Evolutionary conservation across 2,329 filamentous ascomycete genomes (phyloP).

Genomic region (Colletotrichum godetiae): DNA sequence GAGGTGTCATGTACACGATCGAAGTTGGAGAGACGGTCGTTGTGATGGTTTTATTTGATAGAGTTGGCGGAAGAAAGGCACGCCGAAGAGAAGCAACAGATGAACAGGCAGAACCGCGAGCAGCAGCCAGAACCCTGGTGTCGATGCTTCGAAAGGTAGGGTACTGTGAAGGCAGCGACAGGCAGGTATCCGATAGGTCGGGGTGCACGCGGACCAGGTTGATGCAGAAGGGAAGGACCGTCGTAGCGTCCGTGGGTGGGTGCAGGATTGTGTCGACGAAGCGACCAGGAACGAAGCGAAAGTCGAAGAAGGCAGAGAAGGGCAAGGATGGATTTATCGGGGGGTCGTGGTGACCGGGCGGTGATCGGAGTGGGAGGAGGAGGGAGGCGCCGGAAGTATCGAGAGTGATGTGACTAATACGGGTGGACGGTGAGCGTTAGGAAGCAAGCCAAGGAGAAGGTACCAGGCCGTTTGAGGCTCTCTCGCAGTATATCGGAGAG

Average conservation of each 20-base stretch:
- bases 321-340: neutral
- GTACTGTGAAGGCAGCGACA: constrained; percentile 38
- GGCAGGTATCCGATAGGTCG: constrained; percentile 47
- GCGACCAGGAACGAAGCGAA: neutral
- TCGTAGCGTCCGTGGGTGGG: constrained; percentile 28
- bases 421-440: constrained; percentile 27
- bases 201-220: constrained; percentile 19
- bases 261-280: constrained; percentile 25
- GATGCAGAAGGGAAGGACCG: constrained; percentile 31
- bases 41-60: neutral
- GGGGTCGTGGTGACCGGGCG: neutral
- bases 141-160: constrained; percentile 39
- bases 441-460: constrained; percentile 17
- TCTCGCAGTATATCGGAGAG: constrained; percentile 9
- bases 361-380: constrained; percentile 4
- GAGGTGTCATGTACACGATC: constrained; percentile 53
- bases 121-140: constrained; percentile 19
- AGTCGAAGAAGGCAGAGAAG: constrained; percentile 6
- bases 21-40: neutral
- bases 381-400: constrained; percentile 10
- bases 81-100: constrained; percentile 37
- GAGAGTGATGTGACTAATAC: constrained; percentile 34
- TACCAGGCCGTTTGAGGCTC: constrained; percentile 30
- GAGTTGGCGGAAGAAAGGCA: constrained; percentile 3
- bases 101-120: constrained; percentile 34